Percentiles rank a stretch among this genome's conserved stretches.
Conservation (phyloP, 106 monocot species). For the Platanthera guangdongensis region DNA sequence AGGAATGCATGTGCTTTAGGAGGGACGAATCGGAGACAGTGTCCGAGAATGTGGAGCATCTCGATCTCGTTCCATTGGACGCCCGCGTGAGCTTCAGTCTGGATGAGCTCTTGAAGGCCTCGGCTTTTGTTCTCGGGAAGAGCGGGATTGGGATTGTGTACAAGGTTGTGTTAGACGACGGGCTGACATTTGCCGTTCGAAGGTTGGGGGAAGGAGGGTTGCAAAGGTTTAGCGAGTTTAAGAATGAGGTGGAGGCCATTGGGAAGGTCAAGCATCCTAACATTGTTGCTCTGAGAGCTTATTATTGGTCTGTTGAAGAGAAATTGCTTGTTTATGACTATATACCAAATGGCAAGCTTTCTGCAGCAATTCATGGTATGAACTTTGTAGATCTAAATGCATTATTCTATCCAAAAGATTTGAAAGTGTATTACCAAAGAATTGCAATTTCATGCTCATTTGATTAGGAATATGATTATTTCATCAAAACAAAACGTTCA, state of each 20-base stretch:
- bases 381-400: too few relatives aligned
- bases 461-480: too few relatives aligned
- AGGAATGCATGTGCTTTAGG: conserved; percentile 55
- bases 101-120: conserved; percentile 53
- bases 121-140: conserved; percentile 56
- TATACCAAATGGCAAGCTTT: conserved; percentile 60
- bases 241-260: conserved; percentile 49
- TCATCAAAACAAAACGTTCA: too few relatives aligned
- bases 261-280: conserved; percentile 58
- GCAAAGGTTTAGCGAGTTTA: conserved; percentile 60
- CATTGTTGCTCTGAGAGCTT: conserved; percentile 37
- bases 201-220: conserved; percentile 55
- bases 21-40: conserved; percentile 35
- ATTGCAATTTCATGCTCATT: too few relatives aligned
- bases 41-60: conserved; percentile 34
- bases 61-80: conserved; percentile 18
- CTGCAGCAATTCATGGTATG: conserved; percentile 55
- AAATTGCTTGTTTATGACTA: conserved; percentile 63
- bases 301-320: conserved; percentile 20
- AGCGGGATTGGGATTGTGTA: conserved; percentile 57
- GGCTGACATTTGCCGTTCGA: conserved; percentile 38
- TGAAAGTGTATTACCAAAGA: too few relatives aligned
- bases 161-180: conserved; percentile 55
- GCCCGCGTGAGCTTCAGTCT: conserved; percentile 6
- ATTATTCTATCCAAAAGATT: too few relatives aligned